A percentile compares a stretch with the other conserved stretches of the same genome.
Evolutionary conservation across 805 yeast genomes (phyloP).

Genomic region (Wickerhamiella shivajii): DNA sequence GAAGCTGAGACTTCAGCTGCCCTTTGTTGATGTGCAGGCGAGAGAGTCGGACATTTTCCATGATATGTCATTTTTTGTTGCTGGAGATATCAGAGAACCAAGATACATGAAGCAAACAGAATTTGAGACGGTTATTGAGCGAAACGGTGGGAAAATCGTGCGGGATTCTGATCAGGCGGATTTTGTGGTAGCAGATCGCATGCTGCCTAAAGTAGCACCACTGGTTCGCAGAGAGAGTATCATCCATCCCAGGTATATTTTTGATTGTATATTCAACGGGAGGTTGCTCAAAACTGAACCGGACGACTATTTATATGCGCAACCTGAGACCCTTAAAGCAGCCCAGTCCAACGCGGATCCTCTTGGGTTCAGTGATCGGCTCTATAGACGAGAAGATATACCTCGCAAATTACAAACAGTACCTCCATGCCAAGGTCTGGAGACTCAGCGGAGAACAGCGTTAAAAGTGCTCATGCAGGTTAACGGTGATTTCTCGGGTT

Average conservation of each 20-base stretch:
- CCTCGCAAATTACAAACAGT: constrained; percentile 13
- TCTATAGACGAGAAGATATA: constrained; percentile 20
- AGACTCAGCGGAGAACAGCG: neutral
- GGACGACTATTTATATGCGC: constrained; percentile 34
- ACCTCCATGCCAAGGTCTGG: neutral
- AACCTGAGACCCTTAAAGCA: constrained; percentile 19
- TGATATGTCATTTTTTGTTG: constrained; percentile 16
- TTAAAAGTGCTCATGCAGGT: constrained; percentile 1
- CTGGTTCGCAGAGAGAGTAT: constrained; percentile 25
- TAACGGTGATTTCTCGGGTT: neutral
- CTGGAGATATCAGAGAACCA: constrained; percentile 19
- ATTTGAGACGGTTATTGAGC: constrained; percentile 15
- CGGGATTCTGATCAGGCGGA: constrained; percentile 10
- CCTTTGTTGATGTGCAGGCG: no score
- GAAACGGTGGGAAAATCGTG: constrained; percentile 22
- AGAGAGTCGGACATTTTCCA: constrained; percentile 14
- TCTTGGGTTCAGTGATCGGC: constrained; percentile 48
- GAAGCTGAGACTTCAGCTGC: no score
- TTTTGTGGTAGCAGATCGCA: constrained; percentile 17
- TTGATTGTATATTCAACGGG: constrained; percentile 40
- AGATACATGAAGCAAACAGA: constrained; percentile 13
- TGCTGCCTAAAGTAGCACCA: constrained; percentile 11
- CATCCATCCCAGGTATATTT: constrained; percentile 54
- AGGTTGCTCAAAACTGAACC: constrained; percentile 44
- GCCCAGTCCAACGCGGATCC: constrained; percentile 31